phyloP scores from a whole-genome alignment of 1,284 basidiomycete species.

The Gymnopus androsaceus region DNA sequence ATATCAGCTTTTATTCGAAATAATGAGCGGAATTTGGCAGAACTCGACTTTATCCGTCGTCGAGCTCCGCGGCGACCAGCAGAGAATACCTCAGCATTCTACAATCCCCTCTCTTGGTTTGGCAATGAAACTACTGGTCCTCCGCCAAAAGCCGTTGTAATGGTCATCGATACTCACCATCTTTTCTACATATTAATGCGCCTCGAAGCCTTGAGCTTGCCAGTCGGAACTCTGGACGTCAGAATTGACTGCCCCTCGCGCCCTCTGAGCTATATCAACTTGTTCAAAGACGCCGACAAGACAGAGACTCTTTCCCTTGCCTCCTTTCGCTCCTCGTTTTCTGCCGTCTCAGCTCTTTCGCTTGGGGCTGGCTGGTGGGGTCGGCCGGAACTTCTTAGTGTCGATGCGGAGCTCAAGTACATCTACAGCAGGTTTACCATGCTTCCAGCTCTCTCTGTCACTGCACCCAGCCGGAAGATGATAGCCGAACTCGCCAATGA shows the following conservation, averaged over 20 bases:
- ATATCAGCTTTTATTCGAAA: constrained; percentile 68
- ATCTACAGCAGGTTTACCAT: constrained; percentile 88
- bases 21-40: constrained; percentile 71
- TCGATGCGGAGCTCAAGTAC: constrained; percentile 80
- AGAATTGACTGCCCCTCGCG: constrained; percentile 68
- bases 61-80: constrained; percentile 43
- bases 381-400: constrained; percentile 51
- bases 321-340: constrained; percentile 80
- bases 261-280: constrained; percentile 72
- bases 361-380: constrained; percentile 74
- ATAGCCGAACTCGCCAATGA: constrained; percentile 75
- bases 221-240: constrained; percentile 82
- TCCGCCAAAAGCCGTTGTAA: constrained; percentile 56
- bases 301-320: constrained; percentile 77
- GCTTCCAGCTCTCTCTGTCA: constrained; percentile 74
- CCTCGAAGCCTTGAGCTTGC: constrained; percentile 75
- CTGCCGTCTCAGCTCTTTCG: constrained; percentile 75
- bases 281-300: constrained; percentile 57
- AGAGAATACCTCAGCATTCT: constrained; percentile 28
- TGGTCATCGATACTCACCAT: constrained; percentile 78
- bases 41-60: constrained; percentile 53
- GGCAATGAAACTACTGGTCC: constrained; percentile 38
- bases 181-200: constrained; percentile 88
- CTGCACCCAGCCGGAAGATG: constrained; percentile 59
- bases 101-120: constrained; percentile 69